Percentiles rank a stretch among this genome's conserved stretches.
Evolutionary conservation across 2,329 filamentous ascomycete genomes (phyloP).

Genomic region (Fonsecaea pedrosoi): DNA sequence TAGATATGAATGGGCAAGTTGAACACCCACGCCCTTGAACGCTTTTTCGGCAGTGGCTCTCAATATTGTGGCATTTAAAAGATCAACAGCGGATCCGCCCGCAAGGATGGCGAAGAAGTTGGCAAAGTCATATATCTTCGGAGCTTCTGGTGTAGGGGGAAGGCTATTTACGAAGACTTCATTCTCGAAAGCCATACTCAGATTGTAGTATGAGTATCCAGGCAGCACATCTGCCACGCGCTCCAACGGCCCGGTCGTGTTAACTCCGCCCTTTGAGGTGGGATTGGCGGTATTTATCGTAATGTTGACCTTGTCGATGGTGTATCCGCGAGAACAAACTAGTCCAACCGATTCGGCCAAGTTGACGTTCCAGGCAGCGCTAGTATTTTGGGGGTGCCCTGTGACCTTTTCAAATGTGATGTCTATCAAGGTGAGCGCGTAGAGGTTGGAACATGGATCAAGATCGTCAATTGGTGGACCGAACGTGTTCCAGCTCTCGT

Average conservation of each 20-base stretch:
- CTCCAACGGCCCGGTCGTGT: neutral
- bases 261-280: slow-evolving; percentile 10
- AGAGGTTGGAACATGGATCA: slow-evolving; percentile 12
- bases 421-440: slow-evolving; percentile 1
- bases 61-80: slow-evolving; percentile 12
- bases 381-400: slow-evolving; percentile 9
- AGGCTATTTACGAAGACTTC: slow-evolving; percentile 8
- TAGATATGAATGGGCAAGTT: slow-evolving; percentile 21
- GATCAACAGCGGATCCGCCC: neutral
- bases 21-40: slow-evolving; percentile 31
- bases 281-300: slow-evolving; percentile 26
- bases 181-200: slow-evolving; percentile 8
- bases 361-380: slow-evolving; percentile 17
- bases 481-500: neutral
- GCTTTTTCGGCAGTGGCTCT: slow-evolving; percentile 13
- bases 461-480: neutral
- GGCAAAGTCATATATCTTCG: neutral
- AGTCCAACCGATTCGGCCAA: neutral
- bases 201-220: slow-evolving; percentile 16
- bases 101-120: slow-evolving; percentile 7
- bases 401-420: slow-evolving; percentile 12
- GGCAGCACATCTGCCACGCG: slow-evolving; percentile 15
- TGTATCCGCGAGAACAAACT: slow-evolving; percentile 17
- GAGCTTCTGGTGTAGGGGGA: neutral
- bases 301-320: slow-evolving; percentile 26